Percentiles rank a stretch among this genome's conserved stretches.
Conservation (phyloP, 2,329 filamentous ascomycete species). For the Diplodia corticola region DNA sequence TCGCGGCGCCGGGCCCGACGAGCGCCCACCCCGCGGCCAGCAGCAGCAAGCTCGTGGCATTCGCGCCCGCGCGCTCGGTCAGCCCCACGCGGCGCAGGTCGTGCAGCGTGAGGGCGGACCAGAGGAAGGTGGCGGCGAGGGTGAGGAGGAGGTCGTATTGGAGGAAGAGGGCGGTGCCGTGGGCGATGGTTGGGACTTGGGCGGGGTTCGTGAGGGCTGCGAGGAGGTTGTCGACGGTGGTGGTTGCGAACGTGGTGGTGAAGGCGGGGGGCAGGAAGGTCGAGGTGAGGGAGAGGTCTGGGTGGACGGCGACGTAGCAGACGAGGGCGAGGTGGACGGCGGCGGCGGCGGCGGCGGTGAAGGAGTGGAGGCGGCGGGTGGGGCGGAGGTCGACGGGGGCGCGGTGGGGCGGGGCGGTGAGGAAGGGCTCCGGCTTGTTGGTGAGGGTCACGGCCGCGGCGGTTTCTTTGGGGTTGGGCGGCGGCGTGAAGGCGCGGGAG, state of each 20-base stretch:
- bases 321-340: not conserved
- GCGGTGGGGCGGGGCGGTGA: not conserved
- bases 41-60: not conserved
- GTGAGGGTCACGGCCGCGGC: not conserved
- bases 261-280: not conserved
- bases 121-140: not conserved
- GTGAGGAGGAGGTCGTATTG: conserved; percentile 6
- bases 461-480: not conserved
- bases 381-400: not conserved
- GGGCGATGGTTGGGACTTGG: not conserved
- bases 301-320: not conserved
- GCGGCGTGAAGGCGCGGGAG: not conserved
- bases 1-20: not conserved
- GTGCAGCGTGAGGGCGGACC: not conserved
- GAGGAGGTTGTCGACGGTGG: not conserved
- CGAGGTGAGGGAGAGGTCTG: not conserved
- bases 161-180: not conserved
- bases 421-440: not conserved
- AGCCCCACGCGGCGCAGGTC: conserved; percentile 16
- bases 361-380: not conserved
- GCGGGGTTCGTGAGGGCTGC: too few relatives aligned
- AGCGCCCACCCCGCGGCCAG: not conserved
- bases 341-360: not conserved
- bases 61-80: too few relatives aligned
- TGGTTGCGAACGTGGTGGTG: not conserved